Conservation (phyloP, 2,329 filamentous ascomycete species). For the Aspergillus novoparasiticus region DNA sequence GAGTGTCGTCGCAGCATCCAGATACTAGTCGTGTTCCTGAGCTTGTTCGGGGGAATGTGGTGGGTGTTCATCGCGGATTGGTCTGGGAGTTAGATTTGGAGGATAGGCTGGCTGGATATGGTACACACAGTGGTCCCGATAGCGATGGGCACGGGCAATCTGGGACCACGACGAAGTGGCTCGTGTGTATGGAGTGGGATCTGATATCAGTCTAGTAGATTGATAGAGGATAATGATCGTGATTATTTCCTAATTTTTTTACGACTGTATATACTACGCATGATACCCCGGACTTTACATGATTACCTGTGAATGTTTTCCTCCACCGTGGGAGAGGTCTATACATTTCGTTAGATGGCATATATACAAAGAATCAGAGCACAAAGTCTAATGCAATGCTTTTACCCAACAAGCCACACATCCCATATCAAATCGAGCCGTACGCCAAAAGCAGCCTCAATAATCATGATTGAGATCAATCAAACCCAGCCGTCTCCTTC, state of each 20-base stretch:
- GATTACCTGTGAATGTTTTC: neutral
- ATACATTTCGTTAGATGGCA: constrained; percentile 15
- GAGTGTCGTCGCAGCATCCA: constrained; percentile 1
- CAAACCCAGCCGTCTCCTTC: constrained; percentile 16
- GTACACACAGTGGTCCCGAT: neutral
- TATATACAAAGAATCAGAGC: constrained; percentile 24
- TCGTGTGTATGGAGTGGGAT: constrained; percentile 45
- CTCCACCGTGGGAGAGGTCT: neutral
- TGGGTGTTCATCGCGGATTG: constrained; percentile 37
- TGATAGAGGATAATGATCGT: neutral
- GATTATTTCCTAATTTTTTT: neutral
- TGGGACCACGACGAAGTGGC: constrained; percentile 29
- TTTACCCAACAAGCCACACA: neutral
- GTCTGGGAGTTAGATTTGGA: constrained; percentile 41
- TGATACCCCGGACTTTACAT: constrained; percentile 3
- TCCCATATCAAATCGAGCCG: neutral
- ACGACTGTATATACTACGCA: constrained; percentile 4
- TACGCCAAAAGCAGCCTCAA: neutral
- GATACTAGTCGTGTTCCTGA: constrained; percentile 1
- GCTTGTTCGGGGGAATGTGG: constrained; percentile 22
- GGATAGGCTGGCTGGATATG: neutral
- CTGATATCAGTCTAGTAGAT: constrained; percentile 22
- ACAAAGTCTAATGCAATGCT: constrained; percentile 20
- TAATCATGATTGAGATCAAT: neutral
- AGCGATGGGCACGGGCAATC: neutral